A percentile compares a stretch with the other conserved stretches of the same genome.
phyloP scores from a whole-genome alignment of 768 basidiomycete genomes.

The Boletus pseudopeckii region DNA sequence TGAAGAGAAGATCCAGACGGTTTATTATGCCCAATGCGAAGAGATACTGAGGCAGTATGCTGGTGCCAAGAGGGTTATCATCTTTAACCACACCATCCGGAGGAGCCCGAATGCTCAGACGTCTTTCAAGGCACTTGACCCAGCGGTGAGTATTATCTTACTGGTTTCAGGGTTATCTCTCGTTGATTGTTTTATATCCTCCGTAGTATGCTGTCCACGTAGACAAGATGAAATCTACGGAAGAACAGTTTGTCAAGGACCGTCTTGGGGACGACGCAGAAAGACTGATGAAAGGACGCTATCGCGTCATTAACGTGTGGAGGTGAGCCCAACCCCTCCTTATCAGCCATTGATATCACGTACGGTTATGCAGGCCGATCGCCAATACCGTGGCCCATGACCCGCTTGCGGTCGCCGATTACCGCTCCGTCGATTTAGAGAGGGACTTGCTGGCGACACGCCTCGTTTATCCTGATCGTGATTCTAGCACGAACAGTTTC shows the following conservation, averaged over 20 bases:
- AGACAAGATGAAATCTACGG: not conserved
- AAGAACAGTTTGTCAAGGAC: constrained; percentile 2
- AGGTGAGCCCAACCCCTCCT: constrained; percentile 13
- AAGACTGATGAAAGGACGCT: constrained; percentile 37
- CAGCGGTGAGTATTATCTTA: not conserved
- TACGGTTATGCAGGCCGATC: not conserved
- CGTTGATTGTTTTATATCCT: not conserved
- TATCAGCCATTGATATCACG: not conserved
- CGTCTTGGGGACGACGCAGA: constrained; percentile 39
- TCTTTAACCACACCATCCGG: not conserved
- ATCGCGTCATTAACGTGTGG: constrained; percentile 45
- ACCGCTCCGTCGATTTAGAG: not conserved
- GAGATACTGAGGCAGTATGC: not conserved
- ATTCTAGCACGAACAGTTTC: constrained; percentile 21
- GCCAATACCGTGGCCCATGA: not conserved
- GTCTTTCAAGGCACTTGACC: not conserved
- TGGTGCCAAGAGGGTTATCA: not conserved
- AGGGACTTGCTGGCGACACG: constrained; percentile 16
- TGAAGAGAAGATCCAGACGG: not conserved
- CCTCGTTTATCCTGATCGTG: constrained; percentile 32
- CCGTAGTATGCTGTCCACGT: not conserved
- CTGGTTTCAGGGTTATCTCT: not conserved
- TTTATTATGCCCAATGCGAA: not conserved
- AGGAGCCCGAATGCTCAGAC: not conserved
- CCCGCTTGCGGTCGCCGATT: not conserved